Evolutionary conservation across 2,329 filamentous ascomycete genomes (phyloP).

Genomic region (Leptographium procerum): DNA sequence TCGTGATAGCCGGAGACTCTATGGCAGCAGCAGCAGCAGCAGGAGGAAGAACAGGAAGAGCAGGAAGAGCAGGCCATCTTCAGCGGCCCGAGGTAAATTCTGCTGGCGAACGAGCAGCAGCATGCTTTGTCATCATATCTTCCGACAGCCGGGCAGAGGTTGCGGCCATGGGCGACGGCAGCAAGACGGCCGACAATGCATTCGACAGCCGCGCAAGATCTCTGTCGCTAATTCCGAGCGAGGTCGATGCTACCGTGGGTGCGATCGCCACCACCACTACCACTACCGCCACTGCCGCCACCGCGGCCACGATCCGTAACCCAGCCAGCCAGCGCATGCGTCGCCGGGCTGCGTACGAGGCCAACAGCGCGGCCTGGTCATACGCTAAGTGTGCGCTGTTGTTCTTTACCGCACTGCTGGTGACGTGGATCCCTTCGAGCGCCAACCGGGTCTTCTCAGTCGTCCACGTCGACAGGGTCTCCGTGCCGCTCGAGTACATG

Average conservation of each 20-base stretch:
- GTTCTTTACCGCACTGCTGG: constrained; percentile 59
- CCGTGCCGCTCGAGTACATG: constrained; percentile 53
- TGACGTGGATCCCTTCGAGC: constrained; percentile 69
- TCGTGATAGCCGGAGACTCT: not conserved
- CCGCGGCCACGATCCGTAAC: constrained; percentile 8
- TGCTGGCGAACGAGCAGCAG: constrained; percentile 3
- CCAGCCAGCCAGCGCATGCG: constrained; percentile 17
- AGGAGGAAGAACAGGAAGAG: no score
- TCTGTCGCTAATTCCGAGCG: not conserved
- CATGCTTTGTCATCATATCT: constrained; percentile 41
- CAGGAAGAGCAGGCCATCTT: not conserved
- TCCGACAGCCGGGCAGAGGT: constrained; percentile 19
- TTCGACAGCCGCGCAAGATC: no score
- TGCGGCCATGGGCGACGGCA: constrained; percentile 5
- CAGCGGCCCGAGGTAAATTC: no score
- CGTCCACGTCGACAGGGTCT: constrained; percentile 39
- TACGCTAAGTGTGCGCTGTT: constrained; percentile 61
- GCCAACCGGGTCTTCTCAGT: constrained; percentile 66
- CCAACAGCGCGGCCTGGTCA: constrained; percentile 53
- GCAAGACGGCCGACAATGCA: no score
- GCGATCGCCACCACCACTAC: not conserved
- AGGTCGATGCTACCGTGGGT: not conserved
- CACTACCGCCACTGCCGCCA: not conserved
- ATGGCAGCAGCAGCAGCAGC: not conserved
- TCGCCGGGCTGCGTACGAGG: constrained; percentile 32